Evolutionary conservation across 805 yeast genomes (phyloP).

Genomic region (Myxozyma geophila): DNA sequence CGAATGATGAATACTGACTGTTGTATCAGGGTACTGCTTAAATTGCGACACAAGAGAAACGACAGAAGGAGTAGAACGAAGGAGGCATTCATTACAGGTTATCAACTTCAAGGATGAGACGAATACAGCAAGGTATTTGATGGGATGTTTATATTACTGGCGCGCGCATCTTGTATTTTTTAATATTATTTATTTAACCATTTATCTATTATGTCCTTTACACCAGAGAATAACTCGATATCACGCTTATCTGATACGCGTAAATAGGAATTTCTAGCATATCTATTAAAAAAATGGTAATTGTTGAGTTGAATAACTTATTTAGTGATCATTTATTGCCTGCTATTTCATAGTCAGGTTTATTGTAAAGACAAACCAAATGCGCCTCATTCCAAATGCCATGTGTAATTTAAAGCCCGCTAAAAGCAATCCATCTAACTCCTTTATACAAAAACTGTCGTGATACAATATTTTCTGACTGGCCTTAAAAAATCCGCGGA

Average conservation of each 20-base stretch:
- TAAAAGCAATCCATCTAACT: background rate
- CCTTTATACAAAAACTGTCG: background rate
- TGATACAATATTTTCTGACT: background rate
- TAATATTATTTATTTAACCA: background rate
- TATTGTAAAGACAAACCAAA: too few species aligned
- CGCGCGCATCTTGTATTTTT: conserved; percentile 8
- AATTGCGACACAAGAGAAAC: background rate
- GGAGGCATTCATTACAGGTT: background rate
- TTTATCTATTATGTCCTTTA: too few species aligned
- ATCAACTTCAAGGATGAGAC: background rate
- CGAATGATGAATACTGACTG: background rate
- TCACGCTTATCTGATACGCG: background rate
- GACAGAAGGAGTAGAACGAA: background rate
- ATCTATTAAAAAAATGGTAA: too few species aligned
- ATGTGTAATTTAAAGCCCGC: background rate
- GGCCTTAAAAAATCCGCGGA: conserved; percentile 22
- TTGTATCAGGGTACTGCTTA: conserved; percentile 29
- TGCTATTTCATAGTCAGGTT: too few species aligned
- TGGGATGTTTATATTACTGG: conserved; percentile 4
- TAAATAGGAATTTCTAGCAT: too few species aligned
- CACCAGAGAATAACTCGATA: background rate
- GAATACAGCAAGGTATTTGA: background rate
- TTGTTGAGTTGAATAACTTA: too few species aligned
- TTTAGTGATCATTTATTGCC: too few species aligned
- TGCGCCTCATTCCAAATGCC: too few species aligned